Evolutionary conservation across 2,329 filamentous ascomycete genomes (phyloP).

Genomic region (Xylaria digitata): DNA sequence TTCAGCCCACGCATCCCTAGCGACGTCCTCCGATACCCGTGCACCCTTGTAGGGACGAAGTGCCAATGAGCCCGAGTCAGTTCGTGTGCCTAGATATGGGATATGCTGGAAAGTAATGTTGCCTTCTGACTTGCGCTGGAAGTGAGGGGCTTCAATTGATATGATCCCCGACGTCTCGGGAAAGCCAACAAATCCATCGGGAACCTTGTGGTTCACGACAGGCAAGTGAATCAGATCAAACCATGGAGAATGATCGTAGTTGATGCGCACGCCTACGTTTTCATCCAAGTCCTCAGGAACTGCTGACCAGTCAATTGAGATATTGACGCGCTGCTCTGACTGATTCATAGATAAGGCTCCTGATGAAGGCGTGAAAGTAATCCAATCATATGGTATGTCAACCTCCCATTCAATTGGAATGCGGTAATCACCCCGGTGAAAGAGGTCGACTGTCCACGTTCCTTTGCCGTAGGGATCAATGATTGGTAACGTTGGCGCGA

Average conservation of each 20-base stretch:
- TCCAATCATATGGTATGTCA: conserved; percentile 54
- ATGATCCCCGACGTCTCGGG: conserved; percentile 51
- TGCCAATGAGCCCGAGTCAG: conserved; percentile 42
- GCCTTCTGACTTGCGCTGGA: conserved; percentile 42
- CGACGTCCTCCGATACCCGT: conserved; percentile 38
- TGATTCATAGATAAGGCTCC: conserved; percentile 52
- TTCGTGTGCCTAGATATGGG: conserved; percentile 49
- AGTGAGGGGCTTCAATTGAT: conserved; percentile 50
- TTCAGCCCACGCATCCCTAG: conserved; percentile 40
- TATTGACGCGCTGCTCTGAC: conserved; percentile 58
- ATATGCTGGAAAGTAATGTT: conserved; percentile 46
- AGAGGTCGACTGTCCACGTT: conserved; percentile 63
- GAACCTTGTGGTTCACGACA: conserved; percentile 38
- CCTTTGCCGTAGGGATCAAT: conserved; percentile 60
- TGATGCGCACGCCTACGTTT: conserved; percentile 49
- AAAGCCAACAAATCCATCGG: conserved; percentile 45
- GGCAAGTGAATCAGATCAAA: conserved; percentile 53
- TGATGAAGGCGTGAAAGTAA: conserved; percentile 43
- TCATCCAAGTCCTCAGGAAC: conserved; percentile 52
- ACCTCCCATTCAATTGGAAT: conserved; percentile 55
- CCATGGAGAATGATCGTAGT: conserved; percentile 50
- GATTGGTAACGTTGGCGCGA: conserved; percentile 57
- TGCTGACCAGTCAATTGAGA: conserved; percentile 60
- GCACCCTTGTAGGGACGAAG: conserved; percentile 43
- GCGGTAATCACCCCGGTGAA: conserved; percentile 57